Conservation (phyloP, 2,329 filamentous ascomycete genomes). For the Tolypocladium amazonense region DNA sequence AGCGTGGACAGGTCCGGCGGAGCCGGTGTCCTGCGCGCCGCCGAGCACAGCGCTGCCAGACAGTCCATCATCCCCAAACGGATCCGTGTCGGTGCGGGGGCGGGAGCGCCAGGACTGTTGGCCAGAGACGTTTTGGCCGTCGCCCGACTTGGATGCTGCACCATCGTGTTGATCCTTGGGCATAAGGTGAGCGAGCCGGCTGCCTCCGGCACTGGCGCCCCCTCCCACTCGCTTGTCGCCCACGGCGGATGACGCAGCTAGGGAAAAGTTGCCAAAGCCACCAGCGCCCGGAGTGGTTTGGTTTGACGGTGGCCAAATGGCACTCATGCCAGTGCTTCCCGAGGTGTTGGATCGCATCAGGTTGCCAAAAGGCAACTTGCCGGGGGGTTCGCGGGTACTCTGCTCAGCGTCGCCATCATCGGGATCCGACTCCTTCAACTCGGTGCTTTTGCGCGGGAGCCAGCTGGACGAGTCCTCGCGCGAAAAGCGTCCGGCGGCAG, state of each 20-base stretch:
- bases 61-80: conserved; percentile 57
- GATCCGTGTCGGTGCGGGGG: conserved; percentile 63
- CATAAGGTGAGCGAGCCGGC: conserved; percentile 76
- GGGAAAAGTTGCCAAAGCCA: conserved; percentile 82
- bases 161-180: conserved; percentile 67
- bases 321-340: conserved; percentile 32
- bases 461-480: conserved; percentile 53
- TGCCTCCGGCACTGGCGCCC: conserved; percentile 65
- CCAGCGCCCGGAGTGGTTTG: conserved; percentile 58
- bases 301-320: conserved; percentile 34
- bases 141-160: conserved; percentile 37
- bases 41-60: conserved; percentile 64
- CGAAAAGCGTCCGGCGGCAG: conserved; percentile 44
- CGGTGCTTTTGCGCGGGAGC: conserved; percentile 42
- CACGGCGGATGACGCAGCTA: conserved; percentile 45
- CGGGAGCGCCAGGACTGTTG: conserved; percentile 46
- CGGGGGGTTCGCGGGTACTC: conserved; percentile 18
- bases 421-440: conserved; percentile 45
- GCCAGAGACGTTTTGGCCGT: conserved; percentile 30
- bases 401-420: conserved; percentile 34
- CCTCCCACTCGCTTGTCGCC: conserved; percentile 67
- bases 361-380: conserved; percentile 29
- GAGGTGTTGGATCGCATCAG: conserved; percentile 45
- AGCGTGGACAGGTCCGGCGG: conserved; percentile 12
- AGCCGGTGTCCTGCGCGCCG: conserved; percentile 61